phyloP scores from a whole-genome alignment of 1,284 basidiomycete genomes.

The Ustilago vetiveriae region DNA sequence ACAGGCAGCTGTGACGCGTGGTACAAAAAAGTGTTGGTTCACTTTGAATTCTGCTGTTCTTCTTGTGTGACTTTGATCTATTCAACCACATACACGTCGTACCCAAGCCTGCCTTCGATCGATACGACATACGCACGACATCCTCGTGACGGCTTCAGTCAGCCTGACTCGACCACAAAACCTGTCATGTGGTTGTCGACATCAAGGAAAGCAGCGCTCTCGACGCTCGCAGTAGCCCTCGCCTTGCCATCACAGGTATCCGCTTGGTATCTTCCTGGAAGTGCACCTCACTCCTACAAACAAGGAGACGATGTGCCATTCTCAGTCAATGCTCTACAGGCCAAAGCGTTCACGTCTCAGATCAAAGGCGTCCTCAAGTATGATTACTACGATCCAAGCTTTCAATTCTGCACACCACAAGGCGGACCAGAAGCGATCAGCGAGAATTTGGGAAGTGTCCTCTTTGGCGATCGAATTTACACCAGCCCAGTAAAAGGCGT shows the following conservation, averaged over 20 bases:
- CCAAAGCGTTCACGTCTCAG: constrained; percentile 57
- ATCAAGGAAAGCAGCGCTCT: constrained; percentile 10
- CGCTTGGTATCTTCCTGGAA: constrained; percentile 68
- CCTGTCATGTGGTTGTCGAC: constrained; percentile 23
- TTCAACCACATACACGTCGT: background rate
- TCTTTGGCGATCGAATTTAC: constrained; percentile 96
- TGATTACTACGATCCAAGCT: constrained; percentile 85
- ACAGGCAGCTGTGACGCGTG: background rate
- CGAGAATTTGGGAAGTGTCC: constrained; percentile 88
- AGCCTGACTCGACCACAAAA: no score
- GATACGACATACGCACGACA: background rate
- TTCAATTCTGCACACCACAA: constrained; percentile 86
- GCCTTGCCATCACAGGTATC: constrained; percentile 16
- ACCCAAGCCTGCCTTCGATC: no score
- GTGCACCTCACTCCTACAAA: constrained; percentile 66
- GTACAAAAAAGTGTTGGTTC: background rate
- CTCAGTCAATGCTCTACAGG: constrained; percentile 66
- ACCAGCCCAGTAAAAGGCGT: constrained; percentile 84
- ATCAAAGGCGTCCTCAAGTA: constrained; percentile 61
- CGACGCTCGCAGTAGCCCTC: constrained; percentile 19
- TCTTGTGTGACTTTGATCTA: background rate
- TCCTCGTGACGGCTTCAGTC: background rate
- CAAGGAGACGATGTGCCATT: constrained; percentile 66
- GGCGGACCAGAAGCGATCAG: constrained; percentile 81
- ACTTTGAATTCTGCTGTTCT: no score